Conservation (phyloP, 2,329 filamentous ascomycete genomes). For the Penicillium sp. region DNA sequence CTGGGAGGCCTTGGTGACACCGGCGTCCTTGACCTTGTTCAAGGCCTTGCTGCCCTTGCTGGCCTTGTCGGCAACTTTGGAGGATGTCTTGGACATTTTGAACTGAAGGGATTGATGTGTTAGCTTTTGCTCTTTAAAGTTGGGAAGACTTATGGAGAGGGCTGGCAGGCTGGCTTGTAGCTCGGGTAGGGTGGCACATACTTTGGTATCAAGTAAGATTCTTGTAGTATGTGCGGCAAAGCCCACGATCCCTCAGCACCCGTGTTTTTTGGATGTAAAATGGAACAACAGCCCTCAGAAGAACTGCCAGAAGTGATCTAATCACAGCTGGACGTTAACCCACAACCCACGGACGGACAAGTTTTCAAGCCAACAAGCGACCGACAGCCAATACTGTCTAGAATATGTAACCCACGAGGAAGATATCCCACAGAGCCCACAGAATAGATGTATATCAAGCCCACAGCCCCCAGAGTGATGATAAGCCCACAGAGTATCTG, state of each 20-base stretch:
- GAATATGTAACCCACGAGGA: conserved; percentile 43
- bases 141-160: conserved; percentile 1
- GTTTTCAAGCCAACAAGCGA: conserved; percentile 45
- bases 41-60: conserved; percentile 41
- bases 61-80: conserved; percentile 43
- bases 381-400: conserved; percentile 45
- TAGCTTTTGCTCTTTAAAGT: conserved; percentile 15
- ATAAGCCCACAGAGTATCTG: conserved; percentile 39
- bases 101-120: conserved; percentile 21
- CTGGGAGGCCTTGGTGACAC: conserved; percentile 47
- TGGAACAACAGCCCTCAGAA: conserved; percentile 28
- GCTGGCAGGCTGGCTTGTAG: conserved; percentile 11
- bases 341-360: conserved; percentile 43
- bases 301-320: conserved; percentile 33
- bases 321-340: conserved; percentile 38
- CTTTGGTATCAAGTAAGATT: conserved; percentile 16
- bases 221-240: conserved; percentile 36
- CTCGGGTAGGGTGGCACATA: conserved; percentile 15
- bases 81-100: conserved; percentile 45
- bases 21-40: conserved; percentile 50
- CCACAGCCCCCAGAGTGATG: conserved; percentile 44
- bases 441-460: conserved; percentile 43
- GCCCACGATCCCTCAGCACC: conserved; percentile 39
- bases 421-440: conserved; percentile 42
- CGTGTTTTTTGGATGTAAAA: conserved; percentile 30